Conservation (phyloP, 331 rosid genomes). For the Cydonia oblonga region DNA sequence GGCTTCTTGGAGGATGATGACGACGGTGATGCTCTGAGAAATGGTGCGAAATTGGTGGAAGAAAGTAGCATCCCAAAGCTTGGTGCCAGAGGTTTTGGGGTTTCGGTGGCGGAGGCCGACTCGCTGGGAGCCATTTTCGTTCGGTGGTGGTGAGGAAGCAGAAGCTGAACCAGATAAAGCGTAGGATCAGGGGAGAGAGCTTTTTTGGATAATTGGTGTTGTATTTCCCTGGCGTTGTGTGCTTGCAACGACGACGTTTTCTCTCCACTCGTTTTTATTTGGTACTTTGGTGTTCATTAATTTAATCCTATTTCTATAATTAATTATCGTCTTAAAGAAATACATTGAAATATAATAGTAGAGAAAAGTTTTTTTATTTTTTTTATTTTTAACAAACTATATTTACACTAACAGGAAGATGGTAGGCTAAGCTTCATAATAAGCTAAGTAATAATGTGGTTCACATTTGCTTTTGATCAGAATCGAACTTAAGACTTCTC, state of each 20-base stretch:
- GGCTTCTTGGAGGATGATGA: constrained; percentile 14
- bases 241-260: background rate
- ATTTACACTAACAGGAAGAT: rapidly evolving
- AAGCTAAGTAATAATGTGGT: too few relatives aligned
- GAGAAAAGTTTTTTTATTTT: too few relatives aligned
- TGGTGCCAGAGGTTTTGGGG: constrained; percentile 1
- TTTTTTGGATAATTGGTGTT: background rate
- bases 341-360: too few relatives aligned
- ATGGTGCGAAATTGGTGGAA: constrained; percentile 26
- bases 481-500: too few relatives aligned
- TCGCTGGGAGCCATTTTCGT: constrained; percentile 33
- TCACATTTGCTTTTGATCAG: rapidly evolving
- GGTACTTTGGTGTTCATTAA: background rate
- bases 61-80: constrained; percentile 23
- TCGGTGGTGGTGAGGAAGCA: background rate
- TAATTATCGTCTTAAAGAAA: too few relatives aligned
- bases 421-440: too few relatives aligned
- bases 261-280: constrained; percentile 6
- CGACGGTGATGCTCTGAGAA: constrained; percentile 33
- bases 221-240: background rate
- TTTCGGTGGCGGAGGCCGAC: constrained; percentile 15
- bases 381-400: too few relatives aligned
- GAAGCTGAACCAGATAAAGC: background rate
- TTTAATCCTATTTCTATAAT: too few relatives aligned
- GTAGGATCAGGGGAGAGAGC: background rate